Conservation (phyloP, 2,329 filamentous ascomycete genomes). For the Colletotrichum falcatum region DNA sequence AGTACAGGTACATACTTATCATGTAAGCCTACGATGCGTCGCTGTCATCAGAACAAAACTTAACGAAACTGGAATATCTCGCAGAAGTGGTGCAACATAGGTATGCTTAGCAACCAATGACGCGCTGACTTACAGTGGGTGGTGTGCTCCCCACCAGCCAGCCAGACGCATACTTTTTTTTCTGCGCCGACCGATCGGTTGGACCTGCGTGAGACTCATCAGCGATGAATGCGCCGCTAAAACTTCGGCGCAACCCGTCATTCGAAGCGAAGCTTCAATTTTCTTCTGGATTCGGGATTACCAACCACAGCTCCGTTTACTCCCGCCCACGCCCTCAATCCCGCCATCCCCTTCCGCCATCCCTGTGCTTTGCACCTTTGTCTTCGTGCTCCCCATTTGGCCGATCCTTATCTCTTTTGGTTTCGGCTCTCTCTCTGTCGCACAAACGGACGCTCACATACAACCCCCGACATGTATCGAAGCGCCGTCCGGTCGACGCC, state of each 20-base stretch:
- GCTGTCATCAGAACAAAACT: constrained; percentile 9
- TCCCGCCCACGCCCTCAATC: constrained; percentile 22
- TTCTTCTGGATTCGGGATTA: constrained; percentile 41
- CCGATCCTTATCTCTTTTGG: constrained; percentile 11
- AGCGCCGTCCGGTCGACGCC: constrained; percentile 62
- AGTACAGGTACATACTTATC: neutral
- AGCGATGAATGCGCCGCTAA: constrained; percentile 37
- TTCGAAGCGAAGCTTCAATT: constrained; percentile 39
- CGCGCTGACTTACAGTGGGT: neutral
- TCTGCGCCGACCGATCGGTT: constrained; percentile 31
- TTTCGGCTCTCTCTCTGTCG: constrained; percentile 2
- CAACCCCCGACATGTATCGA: constrained; percentile 59
- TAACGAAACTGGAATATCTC: constrained; percentile 8
- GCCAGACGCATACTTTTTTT: neutral
- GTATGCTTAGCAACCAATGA: constrained; percentile 7
- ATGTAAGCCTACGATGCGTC: constrained; percentile 8
- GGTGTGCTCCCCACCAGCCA: neutral
- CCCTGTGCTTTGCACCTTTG: constrained; percentile 36
- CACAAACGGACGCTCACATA: neutral
- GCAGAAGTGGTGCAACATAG: constrained; percentile 24
- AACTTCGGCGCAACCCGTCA: constrained; percentile 35
- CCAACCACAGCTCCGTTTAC: constrained; percentile 33
- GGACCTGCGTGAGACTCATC: constrained; percentile 10
- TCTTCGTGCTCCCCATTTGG: constrained; percentile 17
- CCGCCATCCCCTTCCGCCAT: constrained; percentile 16